These are phyloP conservation scores for Arthromyces matolae DNA, from an alignment of 768 basidiomycete genomes.

Conservation along the genomic window DNA sequence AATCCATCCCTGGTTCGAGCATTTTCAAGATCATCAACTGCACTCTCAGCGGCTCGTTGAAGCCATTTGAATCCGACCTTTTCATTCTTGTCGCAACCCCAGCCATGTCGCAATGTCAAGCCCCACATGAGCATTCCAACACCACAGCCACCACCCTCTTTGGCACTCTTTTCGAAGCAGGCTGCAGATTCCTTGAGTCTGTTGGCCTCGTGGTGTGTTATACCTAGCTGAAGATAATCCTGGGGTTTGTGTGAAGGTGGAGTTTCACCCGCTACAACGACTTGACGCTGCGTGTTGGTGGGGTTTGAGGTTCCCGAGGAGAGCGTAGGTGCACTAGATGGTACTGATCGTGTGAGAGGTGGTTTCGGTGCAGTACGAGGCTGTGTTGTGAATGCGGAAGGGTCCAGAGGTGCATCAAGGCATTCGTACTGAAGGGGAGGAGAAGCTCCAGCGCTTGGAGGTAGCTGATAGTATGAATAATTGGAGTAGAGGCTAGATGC, in stretches of 20 bases:
- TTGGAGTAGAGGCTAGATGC: conserved; percentile 48
- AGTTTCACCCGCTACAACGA: conserved; percentile 2
- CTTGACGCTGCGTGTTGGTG: background rate
- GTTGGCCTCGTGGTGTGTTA: conserved; percentile 74
- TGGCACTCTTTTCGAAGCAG: conserved; percentile 77
- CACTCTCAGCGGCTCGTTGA: conserved; percentile 74
- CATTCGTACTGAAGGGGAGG: conserved; percentile 34
- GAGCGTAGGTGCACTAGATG: conserved; percentile 9
- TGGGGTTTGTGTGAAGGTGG: conserved; percentile 41
- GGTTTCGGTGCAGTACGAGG: conserved; percentile 13
- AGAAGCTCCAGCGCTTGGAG: conserved; percentile 44
- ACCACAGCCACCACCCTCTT: conserved; percentile 71
- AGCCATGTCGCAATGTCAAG: conserved; percentile 78
- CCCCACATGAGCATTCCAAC: conserved; percentile 95
- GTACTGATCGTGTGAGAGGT: conserved; percentile 2
- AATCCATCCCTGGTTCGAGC: conserved; percentile 45
- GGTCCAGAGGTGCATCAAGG: conserved; percentile 15
- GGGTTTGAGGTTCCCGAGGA: background rate
- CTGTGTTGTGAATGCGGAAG: conserved; percentile 12
- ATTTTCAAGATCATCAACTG: conserved; percentile 71
- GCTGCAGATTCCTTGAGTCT: conserved; percentile 61
- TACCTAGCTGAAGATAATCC: conserved; percentile 72
- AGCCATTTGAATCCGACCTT: conserved; percentile 80
- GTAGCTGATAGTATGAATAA: conserved; percentile 66
- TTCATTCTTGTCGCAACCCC: conserved; percentile 83